Conservation (phyloP, 441 rosid species). For the Eruca vesicaria region DNA sequence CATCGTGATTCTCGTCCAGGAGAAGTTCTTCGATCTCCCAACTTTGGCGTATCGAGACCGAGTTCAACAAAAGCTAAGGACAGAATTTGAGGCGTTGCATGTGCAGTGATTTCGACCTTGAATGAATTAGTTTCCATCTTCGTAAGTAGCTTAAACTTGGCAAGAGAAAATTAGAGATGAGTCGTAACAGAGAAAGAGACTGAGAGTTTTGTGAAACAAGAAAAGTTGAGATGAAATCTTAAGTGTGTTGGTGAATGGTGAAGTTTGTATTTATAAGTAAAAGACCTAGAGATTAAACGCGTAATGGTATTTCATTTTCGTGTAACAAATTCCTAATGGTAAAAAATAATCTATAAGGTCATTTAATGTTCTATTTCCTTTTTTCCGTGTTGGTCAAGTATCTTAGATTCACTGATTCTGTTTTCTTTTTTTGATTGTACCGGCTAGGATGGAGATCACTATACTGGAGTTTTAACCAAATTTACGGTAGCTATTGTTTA, state of each 20-base stretch:
- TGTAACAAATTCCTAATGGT: not conserved
- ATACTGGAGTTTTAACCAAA: not conserved
- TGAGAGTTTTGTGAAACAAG: not conserved
- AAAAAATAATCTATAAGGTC: no score
- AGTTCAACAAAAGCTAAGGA: not conserved
- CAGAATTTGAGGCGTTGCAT: not conserved
- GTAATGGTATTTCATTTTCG: not conserved
- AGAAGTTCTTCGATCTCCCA: not conserved
- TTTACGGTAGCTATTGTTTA: not conserved
- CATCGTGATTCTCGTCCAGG: not conserved
- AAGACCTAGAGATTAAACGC: not conserved
- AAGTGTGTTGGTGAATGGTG: not conserved
- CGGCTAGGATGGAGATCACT: not conserved
- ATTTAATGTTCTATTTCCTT: not conserved
- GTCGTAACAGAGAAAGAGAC: not conserved
- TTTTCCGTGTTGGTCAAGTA: not conserved
- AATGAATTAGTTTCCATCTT: not conserved
- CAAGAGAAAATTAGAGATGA: not conserved
- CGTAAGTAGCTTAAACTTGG: not conserved
- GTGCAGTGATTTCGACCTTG: not conserved
- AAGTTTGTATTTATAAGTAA: not conserved
- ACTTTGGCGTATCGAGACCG: not conserved
- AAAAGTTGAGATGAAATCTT: not conserved
- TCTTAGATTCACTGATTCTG: not conserved
- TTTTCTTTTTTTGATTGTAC: not conserved